These are phyloP conservation scores for Neopestalotiopsis clavispora DNA, from an alignment of 2,329 filamentous ascomycete genomes.

Conservation along the genomic window DNA sequence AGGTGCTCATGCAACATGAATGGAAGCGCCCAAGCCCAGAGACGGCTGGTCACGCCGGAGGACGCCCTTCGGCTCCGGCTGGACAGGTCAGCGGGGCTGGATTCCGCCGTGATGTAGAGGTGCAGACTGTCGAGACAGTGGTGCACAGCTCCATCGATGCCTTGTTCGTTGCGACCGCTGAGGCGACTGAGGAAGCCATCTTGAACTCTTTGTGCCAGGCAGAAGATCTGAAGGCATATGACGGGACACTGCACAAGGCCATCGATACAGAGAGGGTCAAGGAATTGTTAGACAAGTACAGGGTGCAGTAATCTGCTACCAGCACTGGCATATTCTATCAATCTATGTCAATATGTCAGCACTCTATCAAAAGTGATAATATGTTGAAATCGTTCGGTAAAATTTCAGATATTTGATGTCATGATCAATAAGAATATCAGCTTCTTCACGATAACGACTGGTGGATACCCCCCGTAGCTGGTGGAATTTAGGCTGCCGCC, in stretches of 20 bases:
- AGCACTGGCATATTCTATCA: too few species aligned
- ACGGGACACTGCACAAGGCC: neutral
- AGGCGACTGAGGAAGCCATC: constrained; percentile 17
- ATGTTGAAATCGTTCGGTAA: too few species aligned
- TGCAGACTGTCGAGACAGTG: constrained; percentile 13
- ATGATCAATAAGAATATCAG: too few species aligned
- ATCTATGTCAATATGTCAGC: too few species aligned
- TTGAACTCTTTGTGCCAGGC: constrained; percentile 15
- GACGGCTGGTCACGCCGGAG: constrained; percentile 1
- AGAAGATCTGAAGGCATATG: neutral
- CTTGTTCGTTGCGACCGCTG: constrained; percentile 5
- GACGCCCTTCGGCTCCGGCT: neutral
- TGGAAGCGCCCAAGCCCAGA: constrained; percentile 8
- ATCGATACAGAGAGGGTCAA: constrained; percentile 1
- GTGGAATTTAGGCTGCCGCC: too few species aligned
- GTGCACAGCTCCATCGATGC: constrained; percentile 10
- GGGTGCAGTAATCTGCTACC: neutral
- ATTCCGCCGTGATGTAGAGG: constrained; percentile 9
- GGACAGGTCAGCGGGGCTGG: constrained; percentile 6
- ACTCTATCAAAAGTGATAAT: too few species aligned
- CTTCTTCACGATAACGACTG: too few species aligned
- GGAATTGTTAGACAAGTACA: constrained; percentile 10
- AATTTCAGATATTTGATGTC: too few species aligned
- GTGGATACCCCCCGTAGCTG: too few species aligned
- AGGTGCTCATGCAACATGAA: constrained; percentile 8